These are phyloP conservation scores for Perilla frutescens DNA, from an alignment of 257 asterid species.

Conservation along the genomic window DNA sequence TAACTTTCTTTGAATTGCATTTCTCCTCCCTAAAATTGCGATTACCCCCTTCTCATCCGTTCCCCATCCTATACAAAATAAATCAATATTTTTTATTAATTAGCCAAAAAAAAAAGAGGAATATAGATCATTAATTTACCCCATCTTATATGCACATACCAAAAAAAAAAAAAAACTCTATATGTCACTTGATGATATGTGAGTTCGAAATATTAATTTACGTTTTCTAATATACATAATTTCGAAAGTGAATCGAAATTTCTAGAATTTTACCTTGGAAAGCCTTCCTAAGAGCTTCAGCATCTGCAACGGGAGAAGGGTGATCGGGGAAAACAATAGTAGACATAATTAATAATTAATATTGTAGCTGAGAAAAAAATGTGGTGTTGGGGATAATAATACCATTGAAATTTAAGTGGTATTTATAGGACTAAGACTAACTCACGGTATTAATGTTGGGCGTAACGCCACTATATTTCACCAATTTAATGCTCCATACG, in stretches of 20 bases:
- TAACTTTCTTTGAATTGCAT: constrained; percentile 59
- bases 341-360: constrained; percentile 47
- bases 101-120: too few relatives aligned
- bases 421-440: constrained; percentile 36
- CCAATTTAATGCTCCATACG: not conserved
- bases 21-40: constrained; percentile 62
- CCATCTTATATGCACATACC: too few relatives aligned
- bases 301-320: constrained; percentile 79
- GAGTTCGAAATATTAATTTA: too few relatives aligned
- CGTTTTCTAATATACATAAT: too few relatives aligned
- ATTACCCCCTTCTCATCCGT: constrained; percentile 72
- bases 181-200: too few relatives aligned
- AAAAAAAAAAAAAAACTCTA: too few relatives aligned
- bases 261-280: constrained; percentile 52
- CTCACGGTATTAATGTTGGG: constrained; percentile 28
- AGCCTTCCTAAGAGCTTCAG: constrained; percentile 80
- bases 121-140: too few relatives aligned
- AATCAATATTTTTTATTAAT: too few relatives aligned
- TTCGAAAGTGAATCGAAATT: too few relatives aligned
- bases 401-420: not conserved
- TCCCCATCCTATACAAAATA: constrained; percentile 63
- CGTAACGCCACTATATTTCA: constrained; percentile 46
- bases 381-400: not conserved
- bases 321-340: constrained; percentile 66
- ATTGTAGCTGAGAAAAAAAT: not conserved